Base-by-base conservation (phyloP, 2,329 filamentous ascomycete species). In the Aspergillus felis region DNA sequence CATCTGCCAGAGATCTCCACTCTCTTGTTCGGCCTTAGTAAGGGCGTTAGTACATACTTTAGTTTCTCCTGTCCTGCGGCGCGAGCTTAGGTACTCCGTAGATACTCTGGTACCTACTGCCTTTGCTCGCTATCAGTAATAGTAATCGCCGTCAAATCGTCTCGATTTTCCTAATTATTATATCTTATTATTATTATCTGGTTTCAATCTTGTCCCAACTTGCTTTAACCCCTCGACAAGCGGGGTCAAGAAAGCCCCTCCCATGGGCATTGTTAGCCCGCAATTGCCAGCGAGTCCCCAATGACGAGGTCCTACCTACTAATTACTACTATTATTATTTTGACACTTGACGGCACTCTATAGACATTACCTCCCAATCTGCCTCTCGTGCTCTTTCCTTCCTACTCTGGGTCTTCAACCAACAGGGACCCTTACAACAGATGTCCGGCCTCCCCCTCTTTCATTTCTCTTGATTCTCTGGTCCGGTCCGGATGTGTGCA, bases 1-100 rank as follows among this genome's bases (percentile, higher is more conserved):
- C 56, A 64, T 58, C 61, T 63, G 51, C 46, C 57, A 59, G 54
- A 61, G 60, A 57, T 64, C 60, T 27, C 63, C 60, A 59, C 58
- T 57, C 57, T 42, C 53, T 58, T 57, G n/a, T 38, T 56, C 32
- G 38, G 56, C 54, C 51, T 44, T 44, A 44, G 41, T 20, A 20
- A 44, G n/a, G n/a, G 20, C 41, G 10, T 14, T 47, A 47, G 44
- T 27, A 47, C 20, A 47, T 47, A 47, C 44, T 24, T 44, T 47
- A 47, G 44, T 47, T 47, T 47, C 44, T 27, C 22, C 44, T 47
- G 22, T 10, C 25, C 44, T 47, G 42, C 42, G 44, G 24, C 22
- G 44, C 3, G 20, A 47, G 44, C 44, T 47, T 47, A 24, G 24
- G 32, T 38, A 17, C 14, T 38, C 32, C 14, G 32, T 38, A 6